Evolutionary conservation across 78 protist species (phyloP), one percentile per base, ranked within the genome.

Genomic region (Dictyostelium brefeldianum): DNA sequence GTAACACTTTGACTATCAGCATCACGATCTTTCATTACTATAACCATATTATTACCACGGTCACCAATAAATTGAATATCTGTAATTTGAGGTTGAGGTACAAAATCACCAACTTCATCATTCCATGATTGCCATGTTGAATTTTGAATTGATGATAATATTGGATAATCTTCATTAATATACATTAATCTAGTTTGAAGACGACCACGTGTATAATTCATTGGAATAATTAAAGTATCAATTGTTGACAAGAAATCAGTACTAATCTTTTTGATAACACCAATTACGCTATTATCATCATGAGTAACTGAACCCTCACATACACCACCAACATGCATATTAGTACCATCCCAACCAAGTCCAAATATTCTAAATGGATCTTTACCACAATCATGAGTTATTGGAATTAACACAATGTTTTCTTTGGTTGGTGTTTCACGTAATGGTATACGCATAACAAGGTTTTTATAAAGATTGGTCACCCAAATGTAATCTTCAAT

Each of bases 291-390:
- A 1, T 10, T 27, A 1, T 0, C 0, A 48, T 65, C 18, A 4
- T 31, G 15, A 10, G 73, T 5, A 11, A 9, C 36, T 36, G 43
- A 12, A 53, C 81, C 80, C 4, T 53, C 47, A 70, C 90, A 82
- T 41, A 70, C 54, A 82, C 90, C 90, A 70, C 90, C 90, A 12
- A 82, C 90, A 54, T 36, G 54, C 48, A 82, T 43, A 41, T 70
- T 50, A 2, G 14, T 43, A n/a, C 90, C 90, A 41, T 82, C 79
- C 12, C n/a, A 82, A n/a, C 90, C 90, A 6, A 82, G n/a, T 70
- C 81, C 90, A 20, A 29, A 25, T 15, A 82, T 82, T 48, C 41
- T 27, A 22, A 25, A 82, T 36, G 51, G 51, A 51, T 70, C 90
- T 1, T 14, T 9, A 15, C 62, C 64, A 67, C 79, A 73, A 53